A percentile compares a stretch with the other conserved stretches of the same genome.
Evolutionary conservation across 2,329 filamentous ascomycete species (phyloP).

Genomic region (Botryotinia calthae): DNA sequence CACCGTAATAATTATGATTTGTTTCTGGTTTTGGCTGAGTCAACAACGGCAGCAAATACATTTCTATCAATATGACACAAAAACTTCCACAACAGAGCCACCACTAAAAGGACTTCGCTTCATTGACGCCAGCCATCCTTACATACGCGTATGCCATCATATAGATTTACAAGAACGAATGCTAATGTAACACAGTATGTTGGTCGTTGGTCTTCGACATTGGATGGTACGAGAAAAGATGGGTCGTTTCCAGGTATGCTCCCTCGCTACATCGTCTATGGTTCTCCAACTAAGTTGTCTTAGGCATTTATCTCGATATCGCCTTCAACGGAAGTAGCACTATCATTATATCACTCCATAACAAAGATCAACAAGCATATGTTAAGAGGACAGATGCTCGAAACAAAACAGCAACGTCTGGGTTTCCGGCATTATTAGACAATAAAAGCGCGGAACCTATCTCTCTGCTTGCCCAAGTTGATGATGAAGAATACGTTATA

Average conservation of each 20-base stretch:
- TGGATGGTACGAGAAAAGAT: constrained; percentile 28
- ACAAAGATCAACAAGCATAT: constrained; percentile 1
- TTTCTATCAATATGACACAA: constrained; percentile 11
- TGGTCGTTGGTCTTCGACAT: constrained; percentile 30
- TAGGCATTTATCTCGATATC: constrained; percentile 35
- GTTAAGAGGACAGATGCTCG: neutral
- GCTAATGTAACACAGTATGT: constrained; percentile 28
- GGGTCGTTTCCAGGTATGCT: constrained; percentile 33
- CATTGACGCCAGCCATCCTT: constrained; percentile 28
- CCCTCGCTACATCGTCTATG: neutral
- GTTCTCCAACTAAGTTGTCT: neutral
- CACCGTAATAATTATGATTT: constrained; percentile 37
- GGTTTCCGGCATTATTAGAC: constrained; percentile 25
- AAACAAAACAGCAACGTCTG: neutral
- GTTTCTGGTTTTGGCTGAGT: constrained; percentile 24
- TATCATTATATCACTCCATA: constrained; percentile 30
- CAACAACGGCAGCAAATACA: constrained; percentile 4
- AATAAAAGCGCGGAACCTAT: constrained; percentile 28
- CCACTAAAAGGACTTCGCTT: constrained; percentile 29
- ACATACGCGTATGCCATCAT: constrained; percentile 26
- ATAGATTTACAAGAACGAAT: neutral
- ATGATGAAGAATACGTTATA: constrained; percentile 33
- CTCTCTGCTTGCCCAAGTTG: constrained; percentile 32
- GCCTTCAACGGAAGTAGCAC: constrained; percentile 28
- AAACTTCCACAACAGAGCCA: neutral